These are phyloP conservation scores for Ustilago vetiveriae DNA, from an alignment of 1,284 basidiomycete species.

Conservation along the genomic window DNA sequence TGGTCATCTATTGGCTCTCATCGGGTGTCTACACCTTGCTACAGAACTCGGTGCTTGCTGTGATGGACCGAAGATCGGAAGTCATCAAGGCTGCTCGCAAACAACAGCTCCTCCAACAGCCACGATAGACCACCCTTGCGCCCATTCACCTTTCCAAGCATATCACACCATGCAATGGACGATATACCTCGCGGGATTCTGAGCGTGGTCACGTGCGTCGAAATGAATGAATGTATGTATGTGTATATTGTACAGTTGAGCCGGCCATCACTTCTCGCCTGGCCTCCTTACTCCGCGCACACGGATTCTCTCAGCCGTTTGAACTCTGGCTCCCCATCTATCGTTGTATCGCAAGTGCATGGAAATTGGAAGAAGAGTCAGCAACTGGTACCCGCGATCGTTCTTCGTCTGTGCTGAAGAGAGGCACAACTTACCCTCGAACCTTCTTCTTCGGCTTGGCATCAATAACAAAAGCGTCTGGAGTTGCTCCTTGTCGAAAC, in stretches of 20 bases:
- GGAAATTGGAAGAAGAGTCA: neutral
- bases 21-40: conserved; percentile 81
- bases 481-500: conserved; percentile 73
- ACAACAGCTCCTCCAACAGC: conserved; percentile 32
- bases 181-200: too few species aligned
- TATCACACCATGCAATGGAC: too few species aligned
- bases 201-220: too few species aligned
- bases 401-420: neutral
- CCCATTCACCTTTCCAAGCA: too few species aligned
- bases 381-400: too few species aligned
- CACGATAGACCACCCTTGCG: neutral
- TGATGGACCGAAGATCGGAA: conserved; percentile 51
- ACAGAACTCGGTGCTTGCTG: conserved; percentile 77
- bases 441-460: conserved; percentile 77
- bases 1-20: conserved; percentile 83
- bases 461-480: conserved; percentile 75
- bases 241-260: conserved; percentile 16
- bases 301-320: conserved; percentile 71
- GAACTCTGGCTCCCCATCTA: conserved; percentile 74
- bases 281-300: conserved; percentile 57
- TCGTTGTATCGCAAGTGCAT: neutral
- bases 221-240: too few species aligned
- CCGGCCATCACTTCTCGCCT: conserved; percentile 51
- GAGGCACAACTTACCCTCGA: conserved; percentile 68
- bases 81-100: conserved; percentile 29